These are phyloP conservation scores for Lentinula boryana DNA, from an alignment of 768 basidiomycete genomes.

Conservation along the genomic window DNA sequence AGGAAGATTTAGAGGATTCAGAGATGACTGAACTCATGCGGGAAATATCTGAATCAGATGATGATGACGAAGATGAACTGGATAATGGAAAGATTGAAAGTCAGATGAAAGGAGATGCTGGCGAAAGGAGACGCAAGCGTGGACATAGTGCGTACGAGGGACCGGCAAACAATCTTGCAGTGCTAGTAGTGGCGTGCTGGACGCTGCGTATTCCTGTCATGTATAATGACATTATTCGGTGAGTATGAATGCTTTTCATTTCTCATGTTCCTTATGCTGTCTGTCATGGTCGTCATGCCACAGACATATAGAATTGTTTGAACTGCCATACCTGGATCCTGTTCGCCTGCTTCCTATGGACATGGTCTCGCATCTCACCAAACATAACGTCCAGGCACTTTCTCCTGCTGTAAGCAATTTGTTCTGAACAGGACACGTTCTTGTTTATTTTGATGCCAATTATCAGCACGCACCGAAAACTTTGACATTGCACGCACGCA, in stretches of 20 bases:
- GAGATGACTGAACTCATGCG: constrained; percentile 37
- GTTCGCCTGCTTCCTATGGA: constrained; percentile 51
- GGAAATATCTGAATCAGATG: constrained; percentile 37
- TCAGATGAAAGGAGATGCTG: neutral
- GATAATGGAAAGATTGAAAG: constrained; percentile 11
- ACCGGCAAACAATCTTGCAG: constrained; percentile 47
- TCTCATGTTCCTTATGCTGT: constrained; percentile 4
- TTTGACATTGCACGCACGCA: constrained; percentile 48
- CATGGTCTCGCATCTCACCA: constrained; percentile 68
- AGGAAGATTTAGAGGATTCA: constrained; percentile 20
- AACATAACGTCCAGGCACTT: constrained; percentile 58
- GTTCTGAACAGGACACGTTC: constrained; percentile 9
- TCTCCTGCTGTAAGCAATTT: constrained; percentile 57
- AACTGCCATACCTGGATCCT: constrained; percentile 78
- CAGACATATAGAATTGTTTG: constrained; percentile 70
- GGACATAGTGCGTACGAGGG: constrained; percentile 27
- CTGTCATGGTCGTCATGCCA: constrained; percentile 7
- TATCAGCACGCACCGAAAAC: constrained; percentile 61
- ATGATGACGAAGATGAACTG: constrained; percentile 24
- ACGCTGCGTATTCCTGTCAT: constrained; percentile 70
- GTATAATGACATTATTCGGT: constrained; percentile 73
- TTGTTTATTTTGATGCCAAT: neutral
- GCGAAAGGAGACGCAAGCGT: constrained; percentile 7
- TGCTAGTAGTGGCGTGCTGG: constrained; percentile 76
- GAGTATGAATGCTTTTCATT: constrained; percentile 18